Base-by-base conservation (phyloP, 2,329 filamentous ascomycete species). In the Trichoderma cornu-damae region DNA sequence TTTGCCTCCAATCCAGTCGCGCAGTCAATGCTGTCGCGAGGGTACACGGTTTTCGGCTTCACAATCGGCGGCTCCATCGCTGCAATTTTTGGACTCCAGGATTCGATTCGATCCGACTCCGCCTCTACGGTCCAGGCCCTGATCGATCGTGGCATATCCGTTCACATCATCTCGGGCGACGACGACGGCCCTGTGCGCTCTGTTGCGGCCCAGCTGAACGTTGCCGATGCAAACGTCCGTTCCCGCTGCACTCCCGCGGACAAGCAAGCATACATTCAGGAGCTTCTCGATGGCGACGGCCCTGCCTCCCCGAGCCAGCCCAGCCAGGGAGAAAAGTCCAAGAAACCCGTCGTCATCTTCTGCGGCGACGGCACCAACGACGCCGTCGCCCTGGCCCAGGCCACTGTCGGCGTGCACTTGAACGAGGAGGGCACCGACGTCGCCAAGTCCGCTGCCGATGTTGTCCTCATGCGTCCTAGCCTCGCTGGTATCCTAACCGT, bases 281-380 rank as follows among this genome's bases (percentile, higher is more conserved):
- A 47, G 0, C 70, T 81, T 4, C 68, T 74, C 6, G 61, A 48
- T 8, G 46, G 43, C 6, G 61, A 48, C 8, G 46, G 43, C 2
- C 20, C 28, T 22, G 2, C 4, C 28, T 2, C 18, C 6, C 2
- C 44, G 3, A 11, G 14, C 0, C 16, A 53, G 1, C 34, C 37
- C 9, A 61, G 62, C 6, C 30, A 34, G 5, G 6, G n/a, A 3
- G 3, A 5, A 16, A 48, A 49, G 8, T 3, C 8, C 3, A 64
- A 64, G 32, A 61, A 66, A 38, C 64, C 72, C 0, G 69, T 79
- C 1, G 79, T 89, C 16, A 69, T 91, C 5, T 92, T 93, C 69
- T 80, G 82, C 50, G 89, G 89, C 32, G 89, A 93, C 63, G 89
- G 89, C 1, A 90, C 87, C 12, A 93, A 93, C 68, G 89, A 93